Base-by-base conservation (phyloP, 2,329 filamentous ascomycete species). In the Simplicillium aogashimaense region DNA sequence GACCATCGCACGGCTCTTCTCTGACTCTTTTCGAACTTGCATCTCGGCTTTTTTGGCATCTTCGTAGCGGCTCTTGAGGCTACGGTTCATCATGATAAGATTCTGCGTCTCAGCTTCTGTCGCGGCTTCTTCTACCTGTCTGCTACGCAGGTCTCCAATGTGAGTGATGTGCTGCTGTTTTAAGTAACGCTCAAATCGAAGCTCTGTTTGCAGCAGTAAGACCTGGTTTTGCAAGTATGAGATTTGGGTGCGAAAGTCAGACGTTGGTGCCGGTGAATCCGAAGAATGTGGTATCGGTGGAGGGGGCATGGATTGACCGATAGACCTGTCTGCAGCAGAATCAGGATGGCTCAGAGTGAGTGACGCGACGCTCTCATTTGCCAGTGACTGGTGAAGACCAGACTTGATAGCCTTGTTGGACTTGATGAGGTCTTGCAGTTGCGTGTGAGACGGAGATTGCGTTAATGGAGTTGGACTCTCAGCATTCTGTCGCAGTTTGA, bases 101-200 rank as follows among this genome's bases (percentile, higher is more conserved):
- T 88, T 87, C 48, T 90, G 84, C 2, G 83, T 87, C 54, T 92
- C 85, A 1, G 86, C 85, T 55, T 90, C 86, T 1, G 78, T 82
- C 2, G 84, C 83, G 7, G 83, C 83, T 56, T 89, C 83, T 47
- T 76, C 76, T 47, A 90, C 77, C 43, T 87, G 81, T 45, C 80
- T 79, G 12, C 83, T 72, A 49, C 85, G 81, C 33, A 92, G 63
- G 52, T 86, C 83, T 1, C 84, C 84, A 53, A 92, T 89, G 43
- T 90, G 84, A 2, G 81, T 76, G 48, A 89, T 76, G 56, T 90
- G 86, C 52, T 92, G 86, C 47, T 87, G 78, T 55, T 89, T 90
- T 51, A 90, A 72, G 58, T 87, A 90, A 18, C 83, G 73, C 57
- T 92, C 86, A 52, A 90, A 92, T 47, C 83, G 85, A 34, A 92